Evolutionary conservation across 2,329 filamentous ascomycete genomes (phyloP), one percentile per base, ranked within the genome.

Genomic region (Claviceps digitariae): DNA sequence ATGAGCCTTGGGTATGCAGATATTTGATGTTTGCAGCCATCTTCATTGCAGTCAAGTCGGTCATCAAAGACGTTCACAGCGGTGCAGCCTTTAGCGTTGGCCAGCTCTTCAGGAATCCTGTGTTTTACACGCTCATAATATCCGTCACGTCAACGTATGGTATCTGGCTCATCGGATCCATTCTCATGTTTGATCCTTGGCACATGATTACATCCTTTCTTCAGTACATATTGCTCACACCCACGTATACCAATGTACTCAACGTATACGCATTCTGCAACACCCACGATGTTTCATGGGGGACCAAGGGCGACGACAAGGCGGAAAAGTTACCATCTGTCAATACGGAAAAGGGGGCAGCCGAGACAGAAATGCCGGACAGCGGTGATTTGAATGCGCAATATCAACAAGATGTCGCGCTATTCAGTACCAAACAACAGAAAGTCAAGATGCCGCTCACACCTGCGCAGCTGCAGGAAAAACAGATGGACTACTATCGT

Each of bases 241-340:
- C 93, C 0, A 95, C 90, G 0, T 98, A 95, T 72, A 94, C 94
- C 74, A 98, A 97, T 70, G 90, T 97, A 55, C 83, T 98, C 63
- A 98, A 97, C 74, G 93, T 98, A 54, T 98, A 97, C 70, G 91
- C 91, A 56, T 98, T 98, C 72, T 97, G 90, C 72, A 96, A 96
- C 71, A 95, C 90, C 27, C 90, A 96, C 76, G 90, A 96, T 65
- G 93, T 96, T 59, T 94, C 90, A 3, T 96, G 90, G 90, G 90
- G 90, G 64, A 98, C 93, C 44, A 98, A 97, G 70, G 93, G 93
- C 62, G 93, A 97, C 67, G 91, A 96, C 72, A 96, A 95, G 69
- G 79, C 91, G 7, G 90, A 95, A 62, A 90, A 91, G 64, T 80
- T 96, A 52, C 88, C 89, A 1, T 88, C 84, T 0, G 91, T 93